Evolutionary conservation across 2,329 filamentous ascomycete species (phyloP), one percentile per base, ranked within the genome.

Genomic region (Bipolaris sorokiniana): DNA sequence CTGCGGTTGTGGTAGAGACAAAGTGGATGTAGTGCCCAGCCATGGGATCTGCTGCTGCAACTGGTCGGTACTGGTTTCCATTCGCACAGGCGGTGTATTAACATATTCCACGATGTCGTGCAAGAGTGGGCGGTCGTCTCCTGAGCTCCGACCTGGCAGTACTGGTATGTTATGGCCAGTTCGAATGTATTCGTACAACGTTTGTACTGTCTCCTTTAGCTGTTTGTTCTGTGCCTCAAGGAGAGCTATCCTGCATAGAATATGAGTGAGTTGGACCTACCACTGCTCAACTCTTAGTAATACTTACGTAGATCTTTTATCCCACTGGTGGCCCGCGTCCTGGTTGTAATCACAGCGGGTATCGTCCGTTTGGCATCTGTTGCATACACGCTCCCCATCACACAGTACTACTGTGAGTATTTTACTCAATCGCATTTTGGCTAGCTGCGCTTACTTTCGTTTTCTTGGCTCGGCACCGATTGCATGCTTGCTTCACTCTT

Each of bases 391-490:
- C 23, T 15, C 22, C 16, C 47, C 31, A 49, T 56, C 11, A 26
- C 26, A 56, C 22, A 18, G 41, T 22, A 48, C 18, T 31, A 48
- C 22, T 26, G 11, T 58, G 1, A 58, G 48, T 10, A 37, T 51
- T 13, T 48, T 38, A 26, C 23, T 47, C 11, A 28, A 52, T 41
- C 33, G 18, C 26, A 7, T 26, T 26, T 26, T 7, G 7, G 7
- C 36, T 54, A 36, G n/a, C 7, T 50, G 4, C 6, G 23, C 26
- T 53, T 46, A 56, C 52, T 31, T 62, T 62, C 34, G 26, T 20
- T 51, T 62, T 59, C 33, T 56, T 62, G 5, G 41, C 16, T 22
- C 23, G n/a, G 56, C 52, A 62, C n/a, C 5, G 10, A n/a, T 62
- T 48, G 42, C 46, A 62, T 4, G 56, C 59, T 10, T 59, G n/a